Evolutionary conservation across 495 filamentous ascomycete species (phyloP), one percentile per base, ranked within the genome.

Genomic region (Penicillium arizonense): DNA sequence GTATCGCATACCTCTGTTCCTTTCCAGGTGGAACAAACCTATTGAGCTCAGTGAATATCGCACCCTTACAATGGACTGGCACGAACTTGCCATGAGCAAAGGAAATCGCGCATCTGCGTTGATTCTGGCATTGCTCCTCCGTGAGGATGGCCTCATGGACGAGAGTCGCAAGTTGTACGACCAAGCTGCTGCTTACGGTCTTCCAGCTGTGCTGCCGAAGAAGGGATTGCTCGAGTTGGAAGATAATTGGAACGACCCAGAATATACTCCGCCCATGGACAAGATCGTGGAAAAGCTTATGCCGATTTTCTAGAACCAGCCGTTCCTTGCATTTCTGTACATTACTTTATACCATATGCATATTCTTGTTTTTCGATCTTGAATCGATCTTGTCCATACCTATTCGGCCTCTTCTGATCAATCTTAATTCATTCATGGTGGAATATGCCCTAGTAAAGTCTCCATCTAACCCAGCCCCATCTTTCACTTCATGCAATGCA

Each of bases 51-150:
- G 47, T 16, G 54, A 67, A 3, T 77, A 72, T 38, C 59, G 56
- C 16, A 26, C 21, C 3, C 39, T 70, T 5, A 68, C 74, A 4
- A 14, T 55, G 2, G 56, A 72, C 10, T 77, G 71, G 72, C 74
- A 72, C 40, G 21, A 56, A 9, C 36, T 69, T 23, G 66, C 63
- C 2, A 44, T 14, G 9, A 7, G 18, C 2, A 37, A 47, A 26
- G 49, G 47, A 9, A 30, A 59, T 10, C 12, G 0, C 1, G 38
- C 36, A 11, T 61, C 67, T 3, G 49, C 44, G 0, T 44, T 71
- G 7, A 64, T 66, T 21, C 7, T 61, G 16, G 63, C 61, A 3
- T 34, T 70, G 3, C 30, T 76, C 7, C 11, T 28, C 4, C 59
- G 63, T 10, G 57, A 71, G 12, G 49, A 58, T 24, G 67, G 64